Evolutionary conservation across 176 grass and related monocot species (phyloP), one percentile per base, ranked within the genome.

Genomic region (Puya raimondii): DNA sequence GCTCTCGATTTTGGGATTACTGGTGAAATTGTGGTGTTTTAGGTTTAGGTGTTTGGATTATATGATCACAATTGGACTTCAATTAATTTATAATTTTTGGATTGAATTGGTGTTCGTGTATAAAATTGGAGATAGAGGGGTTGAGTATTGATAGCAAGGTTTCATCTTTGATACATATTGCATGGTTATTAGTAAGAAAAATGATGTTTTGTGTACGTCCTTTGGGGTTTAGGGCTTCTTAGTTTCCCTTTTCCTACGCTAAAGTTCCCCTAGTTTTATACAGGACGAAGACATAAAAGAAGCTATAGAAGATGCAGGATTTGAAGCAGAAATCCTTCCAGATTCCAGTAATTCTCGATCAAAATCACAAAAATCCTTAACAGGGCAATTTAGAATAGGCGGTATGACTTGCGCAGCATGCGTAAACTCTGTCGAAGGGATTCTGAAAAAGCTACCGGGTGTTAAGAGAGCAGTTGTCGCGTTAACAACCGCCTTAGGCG

Each of bases 401-500:
- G 87, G 94, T 1, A 90, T 99, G 94, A 99, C 89, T 49, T 99
- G 94, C 15, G 82, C 94, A 48, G 94, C 89, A 53, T 99, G 94
- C 70, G 89, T 90, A 67, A 99, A 84, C 65, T 99, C 94, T 15
- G 84, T 99, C 53, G 89, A 99, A 82, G 86, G 82, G 25, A 99
- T 99, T 68, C 81, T 93, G 64, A 69, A 17, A 27, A 99, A 90
- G 50, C 64, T 99, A 67, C 87, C 89, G 2, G 94, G 94, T 64
- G 84, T 99, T 49, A 91, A 89, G 77, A 84, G 84, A 69, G 89
- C 89, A 57, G 89, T 82, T 71, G 84, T 99, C 75, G 86, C 94
- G 17, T 70, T 99, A 79, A 78, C 84, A 4, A 99, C 94, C 47
- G 92, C 89, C 72, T 74, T 81, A 77, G 89, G 94, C 16, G 87